A percentile compares a stretch with the other conserved stretches of the same genome.
phyloP scores from a whole-genome alignment of 306 rosid species.

The Senna siamea region DNA sequence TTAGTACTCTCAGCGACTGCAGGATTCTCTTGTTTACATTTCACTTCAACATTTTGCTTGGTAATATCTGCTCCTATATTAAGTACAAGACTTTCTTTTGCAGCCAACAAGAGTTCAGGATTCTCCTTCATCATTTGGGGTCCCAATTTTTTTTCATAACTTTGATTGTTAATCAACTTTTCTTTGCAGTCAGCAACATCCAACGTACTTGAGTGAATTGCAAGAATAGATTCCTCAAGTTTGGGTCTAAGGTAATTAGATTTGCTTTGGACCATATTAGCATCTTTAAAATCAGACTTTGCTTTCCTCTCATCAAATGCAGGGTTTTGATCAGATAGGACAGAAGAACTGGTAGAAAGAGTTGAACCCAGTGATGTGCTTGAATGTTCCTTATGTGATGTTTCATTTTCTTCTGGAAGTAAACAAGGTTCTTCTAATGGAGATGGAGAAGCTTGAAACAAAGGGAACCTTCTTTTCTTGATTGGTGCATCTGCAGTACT shows the following conservation, averaged over 20 bases:
- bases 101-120: constrained; percentile 52
- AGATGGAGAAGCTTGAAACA: constrained; percentile 41
- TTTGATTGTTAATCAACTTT: background rate
- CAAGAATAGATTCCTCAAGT: background rate
- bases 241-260: constrained; percentile 26
- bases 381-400: constrained; percentile 42
- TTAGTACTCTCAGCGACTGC: constrained; percentile 48
- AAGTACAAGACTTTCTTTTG: constrained; percentile 53
- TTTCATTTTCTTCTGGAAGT: constrained; percentile 36
- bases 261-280: constrained; percentile 40
- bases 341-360: constrained; percentile 51
- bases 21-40: constrained; percentile 46
- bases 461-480: constrained; percentile 58
- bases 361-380: constrained; percentile 57
- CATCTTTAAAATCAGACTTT: constrained; percentile 43
- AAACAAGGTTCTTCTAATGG: constrained; percentile 39
- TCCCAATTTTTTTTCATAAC: constrained; percentile 32
- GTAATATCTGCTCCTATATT: constrained; percentile 45
- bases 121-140: constrained; percentile 44
- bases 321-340: constrained; percentile 49
- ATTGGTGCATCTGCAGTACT: constrained; percentile 58
- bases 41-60: constrained; percentile 43
- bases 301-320: constrained; percentile 53
- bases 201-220: background rate
- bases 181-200: background rate